Conservation (phyloP, 306 rosid genomes). For the Prunus kanzakura region DNA sequence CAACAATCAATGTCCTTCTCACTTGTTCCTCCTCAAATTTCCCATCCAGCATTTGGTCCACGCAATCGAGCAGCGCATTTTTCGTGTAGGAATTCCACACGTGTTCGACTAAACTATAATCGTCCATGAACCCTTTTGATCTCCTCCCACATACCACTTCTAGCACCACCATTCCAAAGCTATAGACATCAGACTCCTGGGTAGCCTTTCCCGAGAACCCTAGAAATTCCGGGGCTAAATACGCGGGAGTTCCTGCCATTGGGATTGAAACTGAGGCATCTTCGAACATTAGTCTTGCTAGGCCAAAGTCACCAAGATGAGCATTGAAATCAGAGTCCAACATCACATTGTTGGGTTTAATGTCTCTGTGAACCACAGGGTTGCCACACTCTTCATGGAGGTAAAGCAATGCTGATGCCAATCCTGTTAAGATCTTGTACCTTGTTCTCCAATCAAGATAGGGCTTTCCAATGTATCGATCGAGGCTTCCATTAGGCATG, state of each 20-base stretch:
- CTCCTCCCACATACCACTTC: conserved; percentile 60
- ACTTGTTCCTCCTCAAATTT: conserved; percentile 41
- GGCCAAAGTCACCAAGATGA: conserved; percentile 57
- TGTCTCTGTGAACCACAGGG: conserved; percentile 58
- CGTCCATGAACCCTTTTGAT: conserved; percentile 36
- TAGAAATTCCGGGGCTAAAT: conserved; percentile 51
- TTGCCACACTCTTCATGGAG: conserved; percentile 59
- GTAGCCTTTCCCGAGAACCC: conserved; percentile 48
- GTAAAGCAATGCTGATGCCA: conserved; percentile 52
- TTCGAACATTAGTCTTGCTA: conserved; percentile 41
- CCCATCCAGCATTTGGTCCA: conserved; percentile 29
- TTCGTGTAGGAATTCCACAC: conserved; percentile 44
- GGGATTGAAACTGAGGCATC: conserved; percentile 32
- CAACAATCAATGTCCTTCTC: conserved; percentile 44
- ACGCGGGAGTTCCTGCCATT: conserved; percentile 48
- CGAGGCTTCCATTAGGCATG: conserved; percentile 63
- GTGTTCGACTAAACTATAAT: conserved; percentile 41
- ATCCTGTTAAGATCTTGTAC: conserved; percentile 44
- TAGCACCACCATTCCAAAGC: conserved; percentile 55
- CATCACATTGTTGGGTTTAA: conserved; percentile 55
- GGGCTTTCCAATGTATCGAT: conserved; percentile 38
- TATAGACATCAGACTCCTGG: conserved; percentile 50
- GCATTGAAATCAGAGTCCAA: conserved; percentile 36
- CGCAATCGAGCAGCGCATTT: conserved; percentile 38
- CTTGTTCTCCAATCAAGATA: conserved; percentile 46